Base-by-base conservation (phyloP, 2,329 filamentous ascomycete genomes). In the Bipolaris victoriae region DNA sequence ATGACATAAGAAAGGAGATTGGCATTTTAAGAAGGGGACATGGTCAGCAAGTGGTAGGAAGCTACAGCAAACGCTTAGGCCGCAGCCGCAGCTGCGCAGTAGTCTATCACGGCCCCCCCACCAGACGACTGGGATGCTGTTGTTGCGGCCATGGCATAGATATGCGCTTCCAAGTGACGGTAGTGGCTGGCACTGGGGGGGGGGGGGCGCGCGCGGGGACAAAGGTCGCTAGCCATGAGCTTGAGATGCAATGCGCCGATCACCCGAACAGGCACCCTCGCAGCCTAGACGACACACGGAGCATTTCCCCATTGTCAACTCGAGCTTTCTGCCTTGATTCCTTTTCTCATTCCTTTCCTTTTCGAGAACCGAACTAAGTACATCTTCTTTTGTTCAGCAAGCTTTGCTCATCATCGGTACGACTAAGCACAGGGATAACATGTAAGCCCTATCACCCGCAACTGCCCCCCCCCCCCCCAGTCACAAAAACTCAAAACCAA, bases 101-200 rank as follows among this genome's bases (percentile, higher is more conserved):
- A 55, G 52, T 49, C 44, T 35, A 48, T 52, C 16, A 41, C 31
- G 31, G 52, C 57, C 43, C 45, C 45, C 37, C 43, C 52, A 44
- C 35, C 47, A 10, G 49, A 52, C 50, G 57, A 49, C 57, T 57
- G 39, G 52, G 52, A 39, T 49, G 46, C 48, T 43, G 44, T 36
- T 40, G 48, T 46, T 43, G 52, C 52, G 15, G n/a, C 40, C 40
- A 43, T 43, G 40, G 40, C 39, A 39, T 49, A n/a, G 37, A 37
- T 44, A 11, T 37, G 52, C 18, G 52, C 52, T 39, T 31, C 10
- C 22, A 31, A 45, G 48, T 52, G 57, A 55, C 52, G 53, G 49
- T 20, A 52, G 57, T 60, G 57, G 57, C 53, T 60, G 49, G 45
- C 31, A 35, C 49, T 60, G 49, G 40, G 49, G 40, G 37, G 45